phyloP scores from a whole-genome alignment of 768 basidiomycete species.

The Russula griseocarnosa region DNA sequence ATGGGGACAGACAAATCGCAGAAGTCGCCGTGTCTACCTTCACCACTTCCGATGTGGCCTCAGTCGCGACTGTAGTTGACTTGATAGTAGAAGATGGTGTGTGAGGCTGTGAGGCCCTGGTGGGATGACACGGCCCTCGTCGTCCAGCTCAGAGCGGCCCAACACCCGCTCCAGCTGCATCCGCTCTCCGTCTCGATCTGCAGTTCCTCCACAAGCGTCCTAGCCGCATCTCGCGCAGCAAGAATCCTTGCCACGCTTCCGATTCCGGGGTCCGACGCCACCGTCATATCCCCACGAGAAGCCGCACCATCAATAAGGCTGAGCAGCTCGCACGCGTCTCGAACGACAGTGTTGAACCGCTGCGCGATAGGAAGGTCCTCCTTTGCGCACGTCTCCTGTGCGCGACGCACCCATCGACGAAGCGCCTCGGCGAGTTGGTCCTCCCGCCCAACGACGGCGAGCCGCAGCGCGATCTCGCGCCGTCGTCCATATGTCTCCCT shows the following conservation, averaged over 20 bases:
- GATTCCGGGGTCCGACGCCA: slow-evolving; percentile 30
- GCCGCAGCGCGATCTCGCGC: slow-evolving; percentile 61
- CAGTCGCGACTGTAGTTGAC: background rate
- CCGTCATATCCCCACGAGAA: slow-evolving; percentile 32
- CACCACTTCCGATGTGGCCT: slow-evolving; percentile 2
- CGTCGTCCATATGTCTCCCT: slow-evolving; percentile 70
- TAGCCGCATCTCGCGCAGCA: slow-evolving; percentile 47
- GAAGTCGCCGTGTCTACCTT: slow-evolving; percentile 26
- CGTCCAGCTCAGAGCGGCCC: slow-evolving; percentile 17
- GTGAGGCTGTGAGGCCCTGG: background rate
- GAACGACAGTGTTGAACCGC: slow-evolving; percentile 14
- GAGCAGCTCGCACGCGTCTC: slow-evolving; percentile 26
- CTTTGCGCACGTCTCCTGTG: slow-evolving; percentile 42
- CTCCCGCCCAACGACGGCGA: slow-evolving; percentile 61
- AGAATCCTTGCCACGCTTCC: slow-evolving; percentile 53
- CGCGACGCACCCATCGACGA: slow-evolving; percentile 52
- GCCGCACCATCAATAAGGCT: slow-evolving; percentile 33
- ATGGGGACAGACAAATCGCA: slow-evolving; percentile 17
- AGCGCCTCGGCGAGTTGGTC: slow-evolving; percentile 54
- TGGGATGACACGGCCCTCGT: slow-evolving; percentile 13
- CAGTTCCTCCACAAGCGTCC: slow-evolving; percentile 54
- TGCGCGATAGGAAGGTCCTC: slow-evolving; percentile 10
- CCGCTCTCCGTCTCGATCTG: slow-evolving; percentile 51
- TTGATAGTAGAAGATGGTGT: background rate
- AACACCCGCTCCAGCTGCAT: slow-evolving; percentile 42